Evolutionary conservation across 768 basidiomycete genomes (phyloP), one percentile per base, ranked within the genome.

Genomic region (Mycena rebaudengoi): DNA sequence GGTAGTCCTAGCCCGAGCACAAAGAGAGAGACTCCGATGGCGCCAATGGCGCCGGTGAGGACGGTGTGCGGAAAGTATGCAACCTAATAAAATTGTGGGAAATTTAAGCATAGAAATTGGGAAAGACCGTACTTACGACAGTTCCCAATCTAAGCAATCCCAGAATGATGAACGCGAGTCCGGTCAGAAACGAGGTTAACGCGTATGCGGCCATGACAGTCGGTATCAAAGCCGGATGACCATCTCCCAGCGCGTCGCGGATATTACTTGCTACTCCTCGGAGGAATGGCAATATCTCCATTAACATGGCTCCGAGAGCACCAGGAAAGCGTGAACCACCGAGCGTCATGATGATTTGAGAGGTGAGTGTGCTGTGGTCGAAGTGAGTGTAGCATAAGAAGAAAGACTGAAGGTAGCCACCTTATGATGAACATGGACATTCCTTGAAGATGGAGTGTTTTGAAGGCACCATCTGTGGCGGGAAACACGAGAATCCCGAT

Each of bases 131-230:
- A 62, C 67, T 30, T 62, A 71, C 71, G 25, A 73, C 18, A 26
- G 51, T 65, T 11, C 72, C 72, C 7, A 68, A 26, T 54, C 60
- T 71, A 7, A 73, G 58, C 21, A 69, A 5, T 12, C 72, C 72
- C 7, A 73, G 69, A 13, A 67, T 12, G 20, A 71, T 7, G 54
- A 71, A 73, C 5, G 62, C 63, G 8, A 48, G 32, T 11, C 72
- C 72, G 13, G 66, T 70, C 14, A 73, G 32, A 21, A 73, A 66
- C 25, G 69, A 70, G 20, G 63, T 65, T 28, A 73, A 28, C n/a
- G 69, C 64, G 46, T 73, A 73, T 5, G 69, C 72, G 0, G 64
- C 72, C 70, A 73, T 71, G 20, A 73, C 69, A 16, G 72, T 73
- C 4, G 72, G 72, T 14, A 73, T 51, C 26, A 73, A 45, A 0